Base-by-base conservation (phyloP, 2,329 filamentous ascomycete genomes). In the Colletotrichum sp. region DNA sequence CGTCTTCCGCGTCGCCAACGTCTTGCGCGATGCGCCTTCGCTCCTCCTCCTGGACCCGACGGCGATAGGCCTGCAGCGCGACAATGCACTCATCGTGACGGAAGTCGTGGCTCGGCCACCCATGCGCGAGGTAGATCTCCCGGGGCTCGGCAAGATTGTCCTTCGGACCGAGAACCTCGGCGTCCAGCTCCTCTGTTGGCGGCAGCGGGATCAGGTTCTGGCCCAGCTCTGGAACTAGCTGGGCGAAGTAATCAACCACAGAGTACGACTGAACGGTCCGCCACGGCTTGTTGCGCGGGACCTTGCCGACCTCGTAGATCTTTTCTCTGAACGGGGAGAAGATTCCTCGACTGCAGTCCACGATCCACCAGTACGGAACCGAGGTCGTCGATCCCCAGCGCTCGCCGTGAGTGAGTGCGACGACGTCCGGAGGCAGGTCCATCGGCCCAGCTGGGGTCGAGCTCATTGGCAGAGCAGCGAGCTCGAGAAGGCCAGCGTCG, bases 221-320 rank as follows among this genome's bases (percentile, higher is more conserved):
- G 8, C 64, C 71, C 64, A 74, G 9, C 12, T 68, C 71, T 1
- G 64, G 10, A 13, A 73, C 21, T 12, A 76, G 70, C 16, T 64
- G 34, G 15, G 57, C 57, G 74, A 76, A 76, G 24, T 65, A 76
- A 12, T 74, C 71, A 3, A 9, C 21, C 8, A 52, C 70, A 6
- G 74, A 36, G 44, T 65, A 74, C 2, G 74, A 76, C 57, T 68
- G 74, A 5, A 30, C 34, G 2, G 49, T 60, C 16, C 74, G 44
- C 74, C 74, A 76, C 32, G 73, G 74, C 64, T 76, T 76, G 65
- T 76, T 76, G 5, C 74, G 70, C n/a, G 74, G 74, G 18, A 76
- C 74, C 21, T 32, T 59, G 13, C 34, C 70, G 24, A 76, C 64
- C 28, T 26, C 21, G 28, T 76, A 76, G 16, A 15, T 6, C 21